Conservation (phyloP, 2,329 filamentous ascomycete genomes). For the Emergomyces orientalis region DNA sequence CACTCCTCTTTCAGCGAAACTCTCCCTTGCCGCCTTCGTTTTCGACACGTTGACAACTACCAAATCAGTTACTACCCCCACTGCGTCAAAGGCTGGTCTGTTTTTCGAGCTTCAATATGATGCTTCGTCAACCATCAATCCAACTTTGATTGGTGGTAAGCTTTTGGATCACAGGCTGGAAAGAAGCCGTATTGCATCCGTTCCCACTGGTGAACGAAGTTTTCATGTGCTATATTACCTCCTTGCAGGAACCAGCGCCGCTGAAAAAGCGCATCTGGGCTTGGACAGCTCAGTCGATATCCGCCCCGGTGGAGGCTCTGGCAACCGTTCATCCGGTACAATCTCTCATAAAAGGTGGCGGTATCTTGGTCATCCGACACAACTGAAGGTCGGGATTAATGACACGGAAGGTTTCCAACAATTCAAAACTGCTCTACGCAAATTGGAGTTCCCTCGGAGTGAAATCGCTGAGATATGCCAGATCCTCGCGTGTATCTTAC, state of each 20-base stretch:
- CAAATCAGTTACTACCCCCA: slow-evolving; percentile 90
- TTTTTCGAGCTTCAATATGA: slow-evolving; percentile 98
- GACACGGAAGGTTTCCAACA: slow-evolving; percentile 92
- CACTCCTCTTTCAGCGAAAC: slow-evolving; percentile 84
- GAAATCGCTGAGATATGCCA: slow-evolving; percentile 98
- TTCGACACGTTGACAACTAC: slow-evolving; percentile 96
- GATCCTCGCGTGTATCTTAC: slow-evolving; percentile 84
- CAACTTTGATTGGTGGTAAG: slow-evolving; percentile 86
- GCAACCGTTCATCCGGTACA: slow-evolving; percentile 46
- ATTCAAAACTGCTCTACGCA: slow-evolving; percentile 90
- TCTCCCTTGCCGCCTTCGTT: slow-evolving; percentile 86
- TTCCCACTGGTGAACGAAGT: slow-evolving; percentile 91
- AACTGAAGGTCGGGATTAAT: slow-evolving; percentile 94
- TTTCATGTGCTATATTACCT: slow-evolving; percentile 97
- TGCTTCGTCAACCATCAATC: slow-evolving; percentile 71
- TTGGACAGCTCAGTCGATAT: slow-evolving; percentile 43
- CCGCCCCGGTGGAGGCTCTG: slow-evolving; percentile 31
- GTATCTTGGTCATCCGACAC: slow-evolving; percentile 90
- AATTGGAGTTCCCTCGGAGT: slow-evolving; percentile 83
- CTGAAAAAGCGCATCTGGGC: slow-evolving; percentile 79
- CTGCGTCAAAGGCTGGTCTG: slow-evolving; percentile 87
- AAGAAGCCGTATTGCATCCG: slow-evolving; percentile 78
- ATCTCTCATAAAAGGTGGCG: slow-evolving; percentile 75
- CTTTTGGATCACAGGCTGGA: slow-evolving; percentile 88
- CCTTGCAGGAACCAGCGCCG: slow-evolving; percentile 77